Base-by-base conservation (phyloP, 495 filamentous ascomycete species). In the Lasiosphaeriaceae sp. region DNA sequence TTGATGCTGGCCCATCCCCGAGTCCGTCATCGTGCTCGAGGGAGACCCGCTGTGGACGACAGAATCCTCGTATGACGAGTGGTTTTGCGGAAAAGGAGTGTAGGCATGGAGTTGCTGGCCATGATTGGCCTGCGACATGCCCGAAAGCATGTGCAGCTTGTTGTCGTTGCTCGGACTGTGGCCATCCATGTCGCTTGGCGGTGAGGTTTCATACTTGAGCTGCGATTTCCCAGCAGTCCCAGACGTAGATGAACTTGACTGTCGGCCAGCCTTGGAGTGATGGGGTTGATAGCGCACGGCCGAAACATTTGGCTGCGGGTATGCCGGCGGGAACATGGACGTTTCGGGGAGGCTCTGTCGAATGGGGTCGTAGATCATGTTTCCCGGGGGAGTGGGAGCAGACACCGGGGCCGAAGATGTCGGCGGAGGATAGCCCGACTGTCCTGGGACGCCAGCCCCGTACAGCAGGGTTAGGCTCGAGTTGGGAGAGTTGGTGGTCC, bases 401-500 rank as follows among this genome's bases (percentile, higher is more conserved):
- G 63, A 74, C 23, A 61, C 66, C 9, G 65, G 67, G 0, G 62
- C 60, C 45, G 53, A 50, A 14, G 63, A 59, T 2, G 50, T 55
- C 20, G 49, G 66, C n/a, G 48, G 60, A 16, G 55, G 62, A 57
- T 53, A 54, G 14, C 52, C 22, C 17, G 49, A 48, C 0, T 62
- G 52, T 0, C 63, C 62, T 20, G 71, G 52, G 46, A 54, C 65
- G 45, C 65, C 65, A 41, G 73, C 82, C 55, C 88, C 83, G 63
- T 87, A 90, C 43, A 90, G 76, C 44, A 90, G 74, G 1, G 89
- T 90, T 3, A 92, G 72, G 63, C 87, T 91, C 0, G 88, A 85
- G 60, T 87, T 90, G 7, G 89, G 87, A 17, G 89, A 92, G 64
- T 92, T 89, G 23, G 87, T 90, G 14, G 86, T 90, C 46, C 89